Evolutionary conservation across 345 rosid genomes (phyloP), one percentile per base, ranked within the genome.

Genomic region (Sisymbrium irio): DNA sequence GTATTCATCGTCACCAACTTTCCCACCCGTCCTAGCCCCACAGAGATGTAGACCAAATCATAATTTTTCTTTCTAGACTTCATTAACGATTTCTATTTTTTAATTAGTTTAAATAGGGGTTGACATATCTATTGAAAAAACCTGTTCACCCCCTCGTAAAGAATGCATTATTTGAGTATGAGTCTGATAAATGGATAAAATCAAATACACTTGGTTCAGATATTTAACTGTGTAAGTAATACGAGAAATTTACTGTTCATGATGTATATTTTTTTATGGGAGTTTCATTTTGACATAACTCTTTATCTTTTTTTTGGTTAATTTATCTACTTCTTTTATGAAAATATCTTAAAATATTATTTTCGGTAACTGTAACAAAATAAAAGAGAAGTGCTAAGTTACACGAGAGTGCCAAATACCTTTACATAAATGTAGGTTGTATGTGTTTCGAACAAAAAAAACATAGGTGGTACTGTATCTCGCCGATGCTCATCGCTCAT

Each of bases 1-100:
- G 79, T 55, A 35, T 36, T 76, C 79, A 44, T 37, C 60, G 79
- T 76, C 79, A 76, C 75, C 79, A 76, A 69, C 79, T 76, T 76
- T 76, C 51, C 66, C 71, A 69, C 75, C 75, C 53, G 75, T 35
- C 42, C 7, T 44, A 76, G 56, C 71, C 75, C 75, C 71, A 68
- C 74, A 53, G 57, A 61, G 40, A 75, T 42, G 50, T 75, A 68
- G 79, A 75, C 79, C 79, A 76, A 76, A 76, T 69, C 58, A 69
- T 62, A 44, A 54, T 54, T 39, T 42, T 54, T 68, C 42, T 69
- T 44, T 76, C 3, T 76, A 62, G 60, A 69, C 65, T 65, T 62
- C 39, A 69, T 76, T 76, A 62, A 46, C 59, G 27, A 35, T 45
- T 62, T 69, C 7, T 76, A 6, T 33, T 67, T 50, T 67, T 53